Percentiles rank a stretch among this genome's conserved stretches.
Evolutionary conservation across 169 alveolate genomes (phyloP).

Genomic region (Plasmodium vinckei): DNA sequence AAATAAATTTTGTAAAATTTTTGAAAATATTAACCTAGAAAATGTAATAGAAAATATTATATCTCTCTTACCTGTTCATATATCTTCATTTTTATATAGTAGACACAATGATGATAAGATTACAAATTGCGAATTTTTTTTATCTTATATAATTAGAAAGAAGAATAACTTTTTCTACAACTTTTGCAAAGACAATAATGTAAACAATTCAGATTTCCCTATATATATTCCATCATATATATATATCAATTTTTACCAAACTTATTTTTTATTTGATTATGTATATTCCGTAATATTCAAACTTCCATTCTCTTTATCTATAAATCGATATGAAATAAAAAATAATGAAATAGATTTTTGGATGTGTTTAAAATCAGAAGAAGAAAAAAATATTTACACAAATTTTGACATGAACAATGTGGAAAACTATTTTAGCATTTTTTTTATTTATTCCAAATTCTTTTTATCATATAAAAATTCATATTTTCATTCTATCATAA

Average conservation of each 20-base stretch:
- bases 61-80: constrained; percentile 37
- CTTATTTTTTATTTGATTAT: constrained; percentile 19
- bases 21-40: constrained; percentile 28
- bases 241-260: constrained; percentile 36
- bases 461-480: too few species aligned
- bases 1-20: constrained; percentile 18
- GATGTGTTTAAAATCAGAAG: neutral
- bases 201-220: constrained; percentile 14
- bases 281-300: constrained; percentile 27
- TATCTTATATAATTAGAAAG: constrained; percentile 42
- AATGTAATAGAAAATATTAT: constrained; percentile 21
- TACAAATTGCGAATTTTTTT: constrained; percentile 29
- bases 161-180: constrained; percentile 17
- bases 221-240: constrained; percentile 48
- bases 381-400: neutral
- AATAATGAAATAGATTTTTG: neutral
- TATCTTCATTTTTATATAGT: constrained; percentile 44
- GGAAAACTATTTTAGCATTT: neutral
- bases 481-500: too few species aligned
- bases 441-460: too few species aligned
- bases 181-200: constrained; percentile 25
- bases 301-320: neutral
- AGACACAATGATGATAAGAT: constrained; percentile 65
- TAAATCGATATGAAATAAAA: neutral
- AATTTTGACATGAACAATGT: neutral